phyloP scores from a whole-genome alignment of 1,139 yeast species.

The Nakaseomyces bracarensis region DNA sequence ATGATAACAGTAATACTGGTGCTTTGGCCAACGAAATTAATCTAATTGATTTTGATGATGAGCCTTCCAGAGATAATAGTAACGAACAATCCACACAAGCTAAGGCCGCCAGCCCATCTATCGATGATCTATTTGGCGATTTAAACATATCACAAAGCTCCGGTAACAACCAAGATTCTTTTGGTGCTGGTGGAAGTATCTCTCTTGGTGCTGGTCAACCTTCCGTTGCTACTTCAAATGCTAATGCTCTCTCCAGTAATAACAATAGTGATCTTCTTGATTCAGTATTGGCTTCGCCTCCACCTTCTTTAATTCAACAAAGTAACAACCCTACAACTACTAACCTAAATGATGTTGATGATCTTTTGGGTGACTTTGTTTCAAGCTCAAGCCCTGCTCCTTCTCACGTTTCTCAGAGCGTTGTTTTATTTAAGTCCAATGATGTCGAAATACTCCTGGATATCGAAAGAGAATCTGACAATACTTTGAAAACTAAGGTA shows the following conservation, averaged over 20 bases:
- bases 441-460: slow-evolving; percentile 47
- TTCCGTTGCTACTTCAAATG: slow-evolving; percentile 15
- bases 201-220: slow-evolving; percentile 32
- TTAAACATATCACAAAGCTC: slow-evolving; percentile 48
- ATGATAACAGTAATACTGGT: slow-evolving; percentile 31
- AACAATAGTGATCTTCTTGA: slow-evolving; percentile 37
- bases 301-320: slow-evolving; percentile 14
- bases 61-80: slow-evolving; percentile 15
- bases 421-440: slow-evolving; percentile 40
- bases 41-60: slow-evolving; percentile 77
- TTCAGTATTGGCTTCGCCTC: slow-evolving; percentile 37
- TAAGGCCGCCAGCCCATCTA: slow-evolving; percentile 34
- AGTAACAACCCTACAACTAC: slow-evolving; percentile 8
- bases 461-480: slow-evolving; percentile 33
- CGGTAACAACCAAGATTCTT: slow-evolving; percentile 15
- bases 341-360: slow-evolving; percentile 16
- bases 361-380: slow-evolving; percentile 41
- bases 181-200: slow-evolving; percentile 37
- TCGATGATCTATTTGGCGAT: slow-evolving; percentile 61
- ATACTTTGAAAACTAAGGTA: slow-evolving; percentile 39
- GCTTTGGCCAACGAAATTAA: slow-evolving; percentile 41
- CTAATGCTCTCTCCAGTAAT: slow-evolving; percentile 13
- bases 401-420: slow-evolving; percentile 17
- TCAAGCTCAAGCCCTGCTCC: slow-evolving; percentile 37
- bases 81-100: slow-evolving; percentile 8